These are phyloP conservation scores for Gonium pectorale DNA, from an alignment of 139 green algal species.

Conservation along the genomic window DNA sequence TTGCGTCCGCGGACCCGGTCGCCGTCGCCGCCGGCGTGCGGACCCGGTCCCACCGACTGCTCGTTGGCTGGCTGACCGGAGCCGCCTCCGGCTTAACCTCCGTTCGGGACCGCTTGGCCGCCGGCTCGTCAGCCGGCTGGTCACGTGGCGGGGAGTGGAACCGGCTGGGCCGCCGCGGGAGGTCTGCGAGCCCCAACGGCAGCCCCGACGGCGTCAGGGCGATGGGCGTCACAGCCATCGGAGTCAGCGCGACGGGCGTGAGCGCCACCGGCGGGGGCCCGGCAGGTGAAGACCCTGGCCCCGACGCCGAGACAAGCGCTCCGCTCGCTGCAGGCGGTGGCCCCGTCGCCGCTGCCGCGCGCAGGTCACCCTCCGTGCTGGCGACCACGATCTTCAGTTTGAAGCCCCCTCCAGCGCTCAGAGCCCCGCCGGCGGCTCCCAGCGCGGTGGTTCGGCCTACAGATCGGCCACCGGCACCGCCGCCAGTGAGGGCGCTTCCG, in stretches of 20 bases:
- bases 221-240: no score
- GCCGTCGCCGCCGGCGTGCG: no score
- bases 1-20: neutral
- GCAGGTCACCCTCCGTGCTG: constrained; percentile 40
- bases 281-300: no score
- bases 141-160: no score
- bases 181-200: no score
- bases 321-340: neutral
- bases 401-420: constrained; percentile 11
- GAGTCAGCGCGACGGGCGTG: no score
- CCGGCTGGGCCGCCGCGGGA: no score
- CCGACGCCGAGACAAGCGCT: no score
- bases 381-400: constrained; percentile 61
- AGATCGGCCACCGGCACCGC: neutral
- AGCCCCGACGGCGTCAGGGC: no score
- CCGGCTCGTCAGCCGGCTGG: neutral
- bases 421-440: neutral
- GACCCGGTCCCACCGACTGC: neutral
- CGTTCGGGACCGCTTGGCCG: neutral
- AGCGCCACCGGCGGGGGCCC: no score
- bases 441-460: neutral
- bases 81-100: neutral
- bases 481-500: neutral
- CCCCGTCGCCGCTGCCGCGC: neutral
- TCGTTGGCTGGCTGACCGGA: no score